Percentiles rank a stretch among this genome's conserved stretches.
These are phyloP conservation scores for Fusarium nurragi DNA, from an alignment of 2,329 filamentous ascomycete species.

Conservation along the genomic window DNA sequence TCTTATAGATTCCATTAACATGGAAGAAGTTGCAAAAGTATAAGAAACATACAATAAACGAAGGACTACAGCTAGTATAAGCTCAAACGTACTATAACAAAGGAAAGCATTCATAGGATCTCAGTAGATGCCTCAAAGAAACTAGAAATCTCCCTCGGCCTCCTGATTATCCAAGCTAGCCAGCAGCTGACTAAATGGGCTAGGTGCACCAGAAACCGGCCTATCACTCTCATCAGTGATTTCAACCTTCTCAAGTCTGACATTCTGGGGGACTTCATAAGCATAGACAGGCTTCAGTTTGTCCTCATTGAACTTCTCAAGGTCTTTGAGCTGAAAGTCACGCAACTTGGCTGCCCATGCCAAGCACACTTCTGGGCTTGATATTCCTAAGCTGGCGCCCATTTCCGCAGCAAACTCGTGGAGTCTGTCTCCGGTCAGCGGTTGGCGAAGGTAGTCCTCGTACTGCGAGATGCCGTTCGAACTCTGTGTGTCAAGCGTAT, in stretches of 20 bases:
- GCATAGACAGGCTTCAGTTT: background rate
- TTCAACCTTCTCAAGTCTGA: background rate
- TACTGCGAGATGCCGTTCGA: background rate
- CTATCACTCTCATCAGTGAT: background rate
- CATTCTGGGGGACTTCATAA: background rate
- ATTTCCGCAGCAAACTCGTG: no score
- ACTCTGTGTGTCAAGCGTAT: background rate
- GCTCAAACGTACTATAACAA: background rate
- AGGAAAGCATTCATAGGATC: background rate
- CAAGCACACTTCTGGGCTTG: background rate
- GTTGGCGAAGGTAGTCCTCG: background rate
- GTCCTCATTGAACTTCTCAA: background rate
- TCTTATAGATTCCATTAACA: no score
- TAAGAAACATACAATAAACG: no score
- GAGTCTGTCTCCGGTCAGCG: no score
- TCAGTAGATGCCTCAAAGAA: background rate
- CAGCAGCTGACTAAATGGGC: background rate
- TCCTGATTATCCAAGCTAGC: background rate
- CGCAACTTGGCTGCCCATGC: background rate
- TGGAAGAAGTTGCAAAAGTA: no score
- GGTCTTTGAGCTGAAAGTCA: background rate
- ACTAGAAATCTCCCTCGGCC: background rate
- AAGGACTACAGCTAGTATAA: background rate
- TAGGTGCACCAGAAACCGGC: background rate
- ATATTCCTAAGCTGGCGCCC: no score